These are phyloP conservation scores for Boletus fagicola DNA, from an alignment of 768 basidiomycete species.

Conservation along the genomic window DNA sequence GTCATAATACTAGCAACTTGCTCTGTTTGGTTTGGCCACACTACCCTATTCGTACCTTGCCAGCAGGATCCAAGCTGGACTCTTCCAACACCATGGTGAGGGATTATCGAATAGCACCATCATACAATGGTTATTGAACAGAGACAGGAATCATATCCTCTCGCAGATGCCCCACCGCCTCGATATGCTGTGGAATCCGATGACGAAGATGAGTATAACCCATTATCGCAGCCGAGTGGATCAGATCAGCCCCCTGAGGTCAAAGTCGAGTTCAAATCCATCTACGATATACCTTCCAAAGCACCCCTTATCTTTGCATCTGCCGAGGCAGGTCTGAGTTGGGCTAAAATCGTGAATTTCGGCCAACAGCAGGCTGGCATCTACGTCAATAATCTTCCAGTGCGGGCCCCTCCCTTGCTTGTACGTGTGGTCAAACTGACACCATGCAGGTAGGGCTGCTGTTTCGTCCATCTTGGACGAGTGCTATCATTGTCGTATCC, in stretches of 20 bases:
- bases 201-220: slow-evolving; percentile 63
- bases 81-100: slow-evolving; percentile 16
- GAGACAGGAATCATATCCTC: slow-evolving; percentile 50
- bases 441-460: slow-evolving; percentile 46
- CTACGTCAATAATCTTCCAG: slow-evolving; percentile 46
- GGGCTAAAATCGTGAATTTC: slow-evolving; percentile 51
- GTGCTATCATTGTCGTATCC: slow-evolving; percentile 48
- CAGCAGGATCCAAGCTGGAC: neutral
- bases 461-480: slow-evolving; percentile 51
- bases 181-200: slow-evolving; percentile 65
- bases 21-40: neutral
- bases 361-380: slow-evolving; percentile 51
- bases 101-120: neutral
- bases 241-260: slow-evolving; percentile 16
- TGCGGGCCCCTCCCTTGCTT: slow-evolving; percentile 21
- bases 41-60: neutral
- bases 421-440: neutral
- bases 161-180: slow-evolving; percentile 55
- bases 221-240: slow-evolving; percentile 25
- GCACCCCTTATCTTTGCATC: slow-evolving; percentile 44
- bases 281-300: slow-evolving; percentile 26
- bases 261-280: slow-evolving; percentile 41
- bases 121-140: neutral
- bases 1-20: slow-evolving; percentile 5
- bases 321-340: slow-evolving; percentile 45